Conservation (phyloP, 106 monocot species). For the Apostasia shenzhenica region DNA sequence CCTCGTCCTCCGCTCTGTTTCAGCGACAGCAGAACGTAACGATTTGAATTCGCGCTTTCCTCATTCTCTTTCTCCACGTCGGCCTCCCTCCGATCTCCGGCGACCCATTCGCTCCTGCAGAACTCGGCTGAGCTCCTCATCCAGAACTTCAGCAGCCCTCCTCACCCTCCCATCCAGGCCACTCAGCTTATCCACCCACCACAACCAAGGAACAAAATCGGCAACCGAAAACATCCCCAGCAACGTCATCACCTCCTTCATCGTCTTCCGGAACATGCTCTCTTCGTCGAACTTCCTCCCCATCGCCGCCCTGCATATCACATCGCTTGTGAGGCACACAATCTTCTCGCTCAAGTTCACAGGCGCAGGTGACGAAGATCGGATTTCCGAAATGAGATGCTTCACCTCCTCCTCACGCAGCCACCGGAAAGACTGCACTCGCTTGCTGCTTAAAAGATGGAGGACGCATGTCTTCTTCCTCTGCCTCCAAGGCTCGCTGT, state of each 20-base stretch:
- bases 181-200: conserved; percentile 24
- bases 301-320: conserved; percentile 11
- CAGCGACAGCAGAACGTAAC: conserved; percentile 15
- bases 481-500: conserved; percentile 9
- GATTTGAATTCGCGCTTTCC: not conserved
- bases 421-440: conserved; percentile 8
- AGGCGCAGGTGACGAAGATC: not conserved
- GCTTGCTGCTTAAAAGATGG: conserved; percentile 21
- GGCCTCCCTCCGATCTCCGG: not conserved
- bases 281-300: conserved; percentile 13
- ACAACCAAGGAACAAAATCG: conserved; percentile 27
- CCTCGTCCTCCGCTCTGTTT: not conserved
- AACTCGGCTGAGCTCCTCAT: conserved; percentile 10
- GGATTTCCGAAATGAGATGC: not conserved
- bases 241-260: not conserved
- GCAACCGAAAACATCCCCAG: conserved; percentile 14
- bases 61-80: not conserved
- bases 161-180: conserved; percentile 25
- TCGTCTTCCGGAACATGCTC: not conserved
- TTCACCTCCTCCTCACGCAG: conserved; percentile 18
- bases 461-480: conserved; percentile 10
- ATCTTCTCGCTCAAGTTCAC: conserved; percentile 23
- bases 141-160: conserved; percentile 5
- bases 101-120: conserved; percentile 7
- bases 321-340: not conserved